Evolutionary conservation across 2,329 filamentous ascomycete species (phyloP), one percentile per base, ranked within the genome.

Genomic region (Cordyceps cateniannulata): DNA sequence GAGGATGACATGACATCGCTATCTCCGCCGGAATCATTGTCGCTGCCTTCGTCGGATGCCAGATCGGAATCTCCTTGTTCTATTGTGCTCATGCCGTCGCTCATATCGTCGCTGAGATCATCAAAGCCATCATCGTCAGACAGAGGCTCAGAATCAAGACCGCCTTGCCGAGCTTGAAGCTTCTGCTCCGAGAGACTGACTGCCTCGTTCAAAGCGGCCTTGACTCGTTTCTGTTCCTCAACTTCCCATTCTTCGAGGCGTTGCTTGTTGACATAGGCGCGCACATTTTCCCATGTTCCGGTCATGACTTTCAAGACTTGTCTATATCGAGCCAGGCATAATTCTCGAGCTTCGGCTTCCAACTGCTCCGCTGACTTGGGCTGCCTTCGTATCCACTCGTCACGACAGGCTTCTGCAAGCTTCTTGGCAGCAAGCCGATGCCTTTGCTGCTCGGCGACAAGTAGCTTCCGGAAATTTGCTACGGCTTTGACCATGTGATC

Each of bases 401-500:
- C 88, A 58, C 87, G 80, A 67, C 90, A 91, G 49, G 90, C 88
- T 68, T 90, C 85, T 1, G 93, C 93, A 58, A 96, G 74, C 58
- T 85, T 85, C 72, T 92, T 96, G 1, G 93, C 93, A 3, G 82
- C 79, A n/a, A 83, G 79, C 40, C 85, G 85, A 73, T 98, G 93
- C 14, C 87, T 82, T 64, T 85, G 84, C 66, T 92, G 89, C 72
- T 99, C 95, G 61, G 85, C 84, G 3, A 87, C 75, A 76, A 98
- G 84, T 40, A 98, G 79, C 67, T 86, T 89, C 52, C 90, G 86
- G 67, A 98, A 93, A 66, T 93, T 88, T 14, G 88, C 70, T 62
- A 89, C 87, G 63, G 96, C 93, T 51, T 87, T 87, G 50, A 89
- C 80, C 58, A 98, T 81, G 70, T 98, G 90, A 69, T 98, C 93